These are phyloP conservation scores for Mucor irregularis DNA, from an alignment of 371 early-diverging fungal genomes.

Conservation along the genomic window DNA sequence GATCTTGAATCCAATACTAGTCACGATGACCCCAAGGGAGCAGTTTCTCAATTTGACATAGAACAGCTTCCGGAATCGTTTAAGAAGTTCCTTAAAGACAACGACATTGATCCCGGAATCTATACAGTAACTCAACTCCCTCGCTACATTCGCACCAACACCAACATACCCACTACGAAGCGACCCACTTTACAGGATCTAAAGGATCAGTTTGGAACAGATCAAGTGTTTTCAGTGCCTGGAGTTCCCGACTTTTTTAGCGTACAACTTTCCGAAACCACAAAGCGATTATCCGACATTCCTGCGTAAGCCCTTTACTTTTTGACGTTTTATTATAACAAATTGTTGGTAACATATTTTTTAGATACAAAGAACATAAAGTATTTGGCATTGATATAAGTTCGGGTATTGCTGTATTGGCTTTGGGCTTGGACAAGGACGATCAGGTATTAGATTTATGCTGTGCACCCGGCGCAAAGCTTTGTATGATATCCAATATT, in stretches of 20 bases:
- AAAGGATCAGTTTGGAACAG: slow-evolving; percentile 40
- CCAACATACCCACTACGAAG: slow-evolving; percentile 33
- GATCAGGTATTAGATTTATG: slow-evolving; percentile 85
- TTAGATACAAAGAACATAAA: slow-evolving; percentile 37
- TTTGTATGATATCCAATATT: slow-evolving; percentile 78
- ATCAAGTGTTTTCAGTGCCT: slow-evolving; percentile 32
- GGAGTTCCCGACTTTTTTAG: slow-evolving; percentile 38
- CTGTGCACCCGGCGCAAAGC: slow-evolving; percentile 84
- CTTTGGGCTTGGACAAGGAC: slow-evolving; percentile 55
- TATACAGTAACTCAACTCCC: slow-evolving; percentile 64
- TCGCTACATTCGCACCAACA: slow-evolving; percentile 72
- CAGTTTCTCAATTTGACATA: slow-evolving; percentile 31
- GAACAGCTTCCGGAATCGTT: slow-evolving; percentile 57
- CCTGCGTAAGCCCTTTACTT: slow-evolving; percentile 28
- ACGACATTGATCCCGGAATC: slow-evolving; percentile 65
- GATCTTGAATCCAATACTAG: not conserved
- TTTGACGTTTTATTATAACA: not conserved
- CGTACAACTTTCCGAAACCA: slow-evolving; percentile 18
- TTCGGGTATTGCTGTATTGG: slow-evolving; percentile 71
- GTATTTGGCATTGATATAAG: slow-evolving; percentile 88
- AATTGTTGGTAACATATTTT: not conserved
- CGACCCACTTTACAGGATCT: slow-evolving; percentile 46
- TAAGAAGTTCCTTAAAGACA: slow-evolving; percentile 59
- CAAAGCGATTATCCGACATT: slow-evolving; percentile 40
- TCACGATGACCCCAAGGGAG: not conserved